phyloP scores from a whole-genome alignment of 2,329 filamentous ascomycete species.

The Colletotrichum kahawae region DNA sequence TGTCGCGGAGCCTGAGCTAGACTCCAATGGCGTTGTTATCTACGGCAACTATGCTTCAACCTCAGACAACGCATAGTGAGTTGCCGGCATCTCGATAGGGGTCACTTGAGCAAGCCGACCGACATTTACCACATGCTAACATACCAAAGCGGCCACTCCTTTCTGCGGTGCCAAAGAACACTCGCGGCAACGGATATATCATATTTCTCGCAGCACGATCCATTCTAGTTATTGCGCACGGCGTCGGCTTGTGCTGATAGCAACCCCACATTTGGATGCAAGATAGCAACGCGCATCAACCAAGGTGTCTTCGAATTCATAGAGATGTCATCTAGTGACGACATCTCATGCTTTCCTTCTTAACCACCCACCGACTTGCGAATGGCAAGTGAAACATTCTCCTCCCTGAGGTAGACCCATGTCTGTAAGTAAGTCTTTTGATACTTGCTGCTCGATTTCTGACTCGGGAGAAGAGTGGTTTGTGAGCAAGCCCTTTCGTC shows the following conservation, averaged over 20 bases:
- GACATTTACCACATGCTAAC: too few relatives aligned
- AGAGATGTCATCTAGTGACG: not conserved
- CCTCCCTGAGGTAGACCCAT: too few relatives aligned
- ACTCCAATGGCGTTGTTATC: not conserved
- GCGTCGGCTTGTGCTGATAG: not conserved
- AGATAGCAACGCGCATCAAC: not conserved
- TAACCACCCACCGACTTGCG: too few relatives aligned
- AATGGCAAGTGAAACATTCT: too few relatives aligned
- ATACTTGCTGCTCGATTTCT: too few relatives aligned
- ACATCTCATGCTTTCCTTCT: not conserved
- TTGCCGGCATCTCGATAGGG: too few relatives aligned
- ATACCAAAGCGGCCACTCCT: not conserved
- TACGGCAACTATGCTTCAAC: too few relatives aligned
- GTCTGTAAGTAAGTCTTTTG: too few relatives aligned
- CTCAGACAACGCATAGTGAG: too few relatives aligned
- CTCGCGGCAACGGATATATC: not conserved
- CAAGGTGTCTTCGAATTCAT: not conserved
- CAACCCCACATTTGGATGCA: not conserved
- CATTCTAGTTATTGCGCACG: not conserved
- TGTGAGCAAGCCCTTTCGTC: not conserved
- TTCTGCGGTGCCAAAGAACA: not conserved
- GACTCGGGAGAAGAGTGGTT: not conserved
- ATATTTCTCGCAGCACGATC: not conserved
- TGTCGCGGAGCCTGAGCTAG: not conserved
- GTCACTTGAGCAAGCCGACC: too few relatives aligned